These are phyloP conservation scores for Nectriaceae sp. DNA, from an alignment of 2,329 filamentous ascomycete genomes.

Conservation along the genomic window DNA sequence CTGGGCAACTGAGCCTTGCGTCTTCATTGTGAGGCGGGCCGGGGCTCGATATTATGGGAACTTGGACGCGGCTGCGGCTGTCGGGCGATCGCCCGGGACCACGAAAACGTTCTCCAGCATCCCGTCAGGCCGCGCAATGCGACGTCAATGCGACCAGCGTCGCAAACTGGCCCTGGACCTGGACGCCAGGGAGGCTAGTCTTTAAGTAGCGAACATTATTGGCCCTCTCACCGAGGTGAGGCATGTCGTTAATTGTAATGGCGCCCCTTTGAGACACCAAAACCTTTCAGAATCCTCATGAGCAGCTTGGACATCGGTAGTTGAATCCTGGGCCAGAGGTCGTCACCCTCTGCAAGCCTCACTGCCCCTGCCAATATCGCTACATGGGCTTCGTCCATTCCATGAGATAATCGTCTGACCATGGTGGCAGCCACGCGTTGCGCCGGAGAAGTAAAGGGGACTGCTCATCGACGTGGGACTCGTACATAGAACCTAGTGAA, in stretches of 20 bases:
- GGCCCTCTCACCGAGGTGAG: conserved; percentile 11
- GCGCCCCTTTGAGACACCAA: too few relatives aligned
- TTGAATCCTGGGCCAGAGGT: too few relatives aligned
- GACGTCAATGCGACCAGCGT: neutral
- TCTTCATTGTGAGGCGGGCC: conserved; percentile 16
- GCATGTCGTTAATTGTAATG: neutral
- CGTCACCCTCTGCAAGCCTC: too few relatives aligned
- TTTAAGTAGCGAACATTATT: neutral
- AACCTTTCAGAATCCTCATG: conserved; percentile 1
- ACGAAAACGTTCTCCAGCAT: neutral
- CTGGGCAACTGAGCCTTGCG: conserved; percentile 13
- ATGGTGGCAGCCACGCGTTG: neutral
- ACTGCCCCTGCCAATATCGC: neutral
- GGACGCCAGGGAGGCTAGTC: neutral
- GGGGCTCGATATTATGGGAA: conserved; percentile 3
- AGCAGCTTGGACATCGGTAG: neutral
- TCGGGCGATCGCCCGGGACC: conserved; percentile 32
- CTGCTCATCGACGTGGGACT: too few relatives aligned
- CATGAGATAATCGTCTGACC: neutral
- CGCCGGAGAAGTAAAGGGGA: too few relatives aligned
- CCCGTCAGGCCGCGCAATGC: neutral
- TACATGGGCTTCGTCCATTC: neutral
- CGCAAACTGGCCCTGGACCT: neutral
- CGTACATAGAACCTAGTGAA: too few relatives aligned
- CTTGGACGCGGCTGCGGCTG: conserved; percentile 22